Evolutionary conservation across 1,139 yeast genomes (phyloP).

Genomic region (Saccharomycopsis crataegensis): DNA sequence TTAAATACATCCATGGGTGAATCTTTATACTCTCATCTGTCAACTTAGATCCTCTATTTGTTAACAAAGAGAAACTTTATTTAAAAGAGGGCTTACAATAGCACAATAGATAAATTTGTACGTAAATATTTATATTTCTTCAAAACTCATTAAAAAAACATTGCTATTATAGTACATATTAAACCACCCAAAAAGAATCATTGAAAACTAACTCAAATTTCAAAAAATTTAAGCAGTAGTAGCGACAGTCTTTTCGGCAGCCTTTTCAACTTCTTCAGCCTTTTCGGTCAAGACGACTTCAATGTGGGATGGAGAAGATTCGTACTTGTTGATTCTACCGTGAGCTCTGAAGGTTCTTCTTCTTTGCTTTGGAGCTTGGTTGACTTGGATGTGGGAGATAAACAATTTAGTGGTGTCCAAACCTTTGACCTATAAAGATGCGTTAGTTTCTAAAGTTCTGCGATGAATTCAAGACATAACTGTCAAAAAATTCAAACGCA

Average conservation of each 20-base stretch:
- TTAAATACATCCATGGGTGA: background rate
- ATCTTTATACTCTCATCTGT: too few species aligned
- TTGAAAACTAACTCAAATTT: too few species aligned
- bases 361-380: constrained; percentile 99
- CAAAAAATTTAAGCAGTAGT: constrained; percentile 24
- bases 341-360: constrained; percentile 99
- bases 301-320: constrained; percentile 97
- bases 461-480: too few species aligned
- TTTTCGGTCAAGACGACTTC: constrained; percentile 96
- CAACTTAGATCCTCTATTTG: too few species aligned
- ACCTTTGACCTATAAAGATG: constrained; percentile 64
- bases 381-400: constrained; percentile 98
- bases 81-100: too few species aligned
- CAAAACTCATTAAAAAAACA: background rate
- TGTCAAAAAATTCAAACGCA: background rate
- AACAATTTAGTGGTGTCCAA: constrained; percentile 90
- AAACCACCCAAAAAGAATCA: background rate
- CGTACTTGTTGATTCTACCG: constrained; percentile 99
- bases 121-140: too few species aligned
- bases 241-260: constrained; percentile 74
- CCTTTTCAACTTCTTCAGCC: constrained; percentile 90
- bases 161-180: background rate
- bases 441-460: constrained; percentile 17
- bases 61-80: too few species aligned
- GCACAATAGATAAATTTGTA: too few species aligned